Base-by-base conservation (phyloP, 306 rosid genomes). In the Sphenostylis stenocarpa region DNA sequence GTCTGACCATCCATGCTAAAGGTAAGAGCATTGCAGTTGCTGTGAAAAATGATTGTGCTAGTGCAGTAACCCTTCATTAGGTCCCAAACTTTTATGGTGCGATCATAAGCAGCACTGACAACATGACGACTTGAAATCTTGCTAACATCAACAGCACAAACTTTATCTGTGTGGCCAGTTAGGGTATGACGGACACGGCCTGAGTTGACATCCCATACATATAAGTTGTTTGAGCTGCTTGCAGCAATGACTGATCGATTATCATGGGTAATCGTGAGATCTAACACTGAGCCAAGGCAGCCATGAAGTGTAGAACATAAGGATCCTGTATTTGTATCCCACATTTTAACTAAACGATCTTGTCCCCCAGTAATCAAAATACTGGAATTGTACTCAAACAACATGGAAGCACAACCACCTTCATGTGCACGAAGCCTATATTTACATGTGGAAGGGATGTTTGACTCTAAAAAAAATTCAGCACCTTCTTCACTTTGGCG, bases 401-500 rank as follows among this genome's bases (percentile, higher is more conserved):
- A 39, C 64, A 90, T 83, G 78, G 99, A 79, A 60, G 96, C 99
- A 76, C 98, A 92, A 38, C 98, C 99, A 41, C 98, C 97, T 71
- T 95, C 99, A 72, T 95, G 99, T 62, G 97, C 99, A 43, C 67
- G 60, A 44, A 92, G 81, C 84, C 91, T 89, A 68, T 82, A 81
- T 79, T 89, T 92, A 80, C 94, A 92, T 1, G 77, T 33, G 17
- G 99, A 89, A 60, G 98, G 99, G 78, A 87, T 80, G 60, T 76
- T 80, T 39, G 97, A 88, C 82, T 92, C 97, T 68, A 71, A 70
- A 81, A 88, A 96, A 81, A 89, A 96, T 55, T 92, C 98, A 26
- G 97, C 99, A 73, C 99, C 99, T 63, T 89, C 99, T 87, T 96
- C 99, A 45, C 87, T 84, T 80, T 66, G 92, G n/a, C 99, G 97